Conservation (phyloP, 2,329 filamentous ascomycete species). For the Arthrobotrys sinensis region DNA sequence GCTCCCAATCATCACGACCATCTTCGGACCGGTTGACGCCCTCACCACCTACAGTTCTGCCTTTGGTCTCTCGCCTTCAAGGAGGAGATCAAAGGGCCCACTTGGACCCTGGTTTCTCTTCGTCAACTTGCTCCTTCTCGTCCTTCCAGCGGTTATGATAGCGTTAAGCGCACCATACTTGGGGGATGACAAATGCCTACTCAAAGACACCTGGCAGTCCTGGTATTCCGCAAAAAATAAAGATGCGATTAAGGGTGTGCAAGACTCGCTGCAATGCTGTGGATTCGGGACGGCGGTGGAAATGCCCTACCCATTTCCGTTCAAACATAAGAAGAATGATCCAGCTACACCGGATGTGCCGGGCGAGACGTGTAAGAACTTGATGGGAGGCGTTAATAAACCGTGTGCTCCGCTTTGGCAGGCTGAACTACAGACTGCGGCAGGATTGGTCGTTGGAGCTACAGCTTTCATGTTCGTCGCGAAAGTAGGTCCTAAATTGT, state of each 20-base stretch:
- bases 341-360: neutral
- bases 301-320: constrained; percentile 42
- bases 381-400: neutral
- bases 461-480: neutral
- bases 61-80: neutral
- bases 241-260: constrained; percentile 23
- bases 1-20: neutral
- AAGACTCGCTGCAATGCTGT: constrained; percentile 41
- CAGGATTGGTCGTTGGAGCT: constrained; percentile 3
- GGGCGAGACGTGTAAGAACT: neutral
- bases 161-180: neutral
- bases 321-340: neutral
- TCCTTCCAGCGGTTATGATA: neutral
- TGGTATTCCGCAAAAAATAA: constrained; percentile 35
- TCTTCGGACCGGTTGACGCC: neutral
- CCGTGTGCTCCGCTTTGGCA: constrained; percentile 37
- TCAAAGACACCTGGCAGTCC: constrained; percentile 22
- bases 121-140: neutral
- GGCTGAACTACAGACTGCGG: constrained; percentile 13
- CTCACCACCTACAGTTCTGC: neutral
- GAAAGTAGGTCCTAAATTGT: constrained; percentile 20
- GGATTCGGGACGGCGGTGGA: constrained; percentile 26
- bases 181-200: constrained; percentile 1
- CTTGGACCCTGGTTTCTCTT: neutral
- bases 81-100: neutral